Evolutionary conservation across 805 yeast species (phyloP), one percentile per base, ranked within the genome.

Genomic region (Metschnikowia gelsemii): DNA sequence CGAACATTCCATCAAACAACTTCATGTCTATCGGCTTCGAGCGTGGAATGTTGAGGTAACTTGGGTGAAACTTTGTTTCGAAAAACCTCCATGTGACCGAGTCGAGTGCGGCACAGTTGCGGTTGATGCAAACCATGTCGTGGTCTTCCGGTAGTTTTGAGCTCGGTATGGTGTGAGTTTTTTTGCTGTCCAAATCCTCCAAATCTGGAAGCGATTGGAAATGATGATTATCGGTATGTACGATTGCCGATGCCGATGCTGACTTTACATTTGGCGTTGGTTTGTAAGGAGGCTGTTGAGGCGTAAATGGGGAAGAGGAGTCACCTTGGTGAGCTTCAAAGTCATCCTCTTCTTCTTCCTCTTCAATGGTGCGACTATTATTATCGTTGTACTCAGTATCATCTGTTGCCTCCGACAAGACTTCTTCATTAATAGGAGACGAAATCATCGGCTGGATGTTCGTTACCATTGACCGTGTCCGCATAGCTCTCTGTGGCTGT

Each of bases 1-100:
- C 75, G 51, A 64, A 67, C 75, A 70, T 70, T 5, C 74, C 75
- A 35, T 70, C 72, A 45, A 67, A 70, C 44, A 66, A 54, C 42
- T 59, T 60, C 49, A 65, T 66, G 52, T 69, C 64, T 46, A 70
- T 68, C 36, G 61, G 61, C 24, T 57, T 59, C 7, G 73, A 66
- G 37, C 64, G 55, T 40, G 61, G 68, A 18, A 68, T 60, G 23
- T 61, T 64, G 45, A 64, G 65, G 47, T 63, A 67, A 40, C 59
- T 61, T 8, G 71, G 62, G 38, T 61, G 65, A 46, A 62, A 65
- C 25, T 50, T 45, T 13, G 70, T 62, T 50, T 70, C 75, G 46
- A 70, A 69, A 46, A 66, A 68, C 35, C 74, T 55, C 75, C 75
- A 70, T 11, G 69, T 63, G 9, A 69, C 67, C 11, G 73, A 67